Conservation (phyloP, 441 rosid genomes). For the Gossypium gossypioides region DNA sequence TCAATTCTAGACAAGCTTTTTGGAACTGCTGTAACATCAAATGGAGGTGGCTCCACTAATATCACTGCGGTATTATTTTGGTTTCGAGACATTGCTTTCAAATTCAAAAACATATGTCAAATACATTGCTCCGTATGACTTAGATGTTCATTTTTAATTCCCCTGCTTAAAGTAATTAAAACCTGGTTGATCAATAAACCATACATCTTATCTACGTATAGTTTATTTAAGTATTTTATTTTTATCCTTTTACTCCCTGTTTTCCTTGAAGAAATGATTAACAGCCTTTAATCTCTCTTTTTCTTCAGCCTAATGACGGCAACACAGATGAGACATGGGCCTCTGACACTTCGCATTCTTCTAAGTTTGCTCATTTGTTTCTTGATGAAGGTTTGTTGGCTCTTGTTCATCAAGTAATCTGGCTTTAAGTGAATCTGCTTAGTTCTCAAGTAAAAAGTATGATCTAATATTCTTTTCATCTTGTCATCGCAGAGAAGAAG, state of each 20-base stretch:
- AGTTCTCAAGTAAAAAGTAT: not conserved
- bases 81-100: not conserved
- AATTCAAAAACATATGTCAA: not conserved
- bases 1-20: slow-evolving; percentile 79
- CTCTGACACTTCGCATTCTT: slow-evolving; percentile 45
- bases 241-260: not conserved
- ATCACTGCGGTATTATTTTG: slow-evolving; percentile 43
- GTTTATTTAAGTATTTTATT: not conserved
- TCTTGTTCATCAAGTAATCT: not conserved
- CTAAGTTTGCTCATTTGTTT: slow-evolving; percentile 89
- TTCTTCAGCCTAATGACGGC: slow-evolving; percentile 38
- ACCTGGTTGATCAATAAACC: not conserved
- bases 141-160: not conserved
- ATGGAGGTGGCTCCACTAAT: slow-evolving; percentile 37
- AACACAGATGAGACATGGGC: slow-evolving; percentile 40
- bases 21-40: slow-evolving; percentile 45
- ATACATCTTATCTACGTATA: not conserved
- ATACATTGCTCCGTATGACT: not conserved
- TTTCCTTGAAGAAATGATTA: not conserved
- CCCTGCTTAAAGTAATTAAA: not conserved
- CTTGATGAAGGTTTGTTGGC: slow-evolving; percentile 63
- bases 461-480: slow-evolving; percentile 1
- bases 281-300: slow-evolving; percentile 7
- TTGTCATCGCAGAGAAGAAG: slow-evolving; percentile 51
- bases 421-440: not conserved